Conservation (phyloP, 495 filamentous ascomycete genomes). For the Hypoxylon intermedium region DNA sequence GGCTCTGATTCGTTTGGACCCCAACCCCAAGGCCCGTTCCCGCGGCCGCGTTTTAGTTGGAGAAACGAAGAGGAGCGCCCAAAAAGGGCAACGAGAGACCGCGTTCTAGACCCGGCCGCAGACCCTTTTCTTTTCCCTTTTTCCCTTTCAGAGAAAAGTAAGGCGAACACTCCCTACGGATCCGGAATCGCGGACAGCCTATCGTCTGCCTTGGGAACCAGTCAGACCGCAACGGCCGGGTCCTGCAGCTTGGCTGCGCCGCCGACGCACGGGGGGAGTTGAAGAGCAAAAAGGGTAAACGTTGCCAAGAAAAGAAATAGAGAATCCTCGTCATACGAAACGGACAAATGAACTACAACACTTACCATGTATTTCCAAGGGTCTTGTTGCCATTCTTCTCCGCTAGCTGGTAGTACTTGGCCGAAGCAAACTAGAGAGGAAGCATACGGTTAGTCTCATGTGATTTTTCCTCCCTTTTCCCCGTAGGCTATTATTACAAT, state of each 20-base stretch:
- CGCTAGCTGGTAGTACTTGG: conserved; percentile 91
- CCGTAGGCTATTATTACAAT: conserved; percentile 19
- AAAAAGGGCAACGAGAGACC: conserved; percentile 17
- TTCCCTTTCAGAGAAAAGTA: conserved; percentile 14
- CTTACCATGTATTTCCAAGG: conserved; percentile 95
- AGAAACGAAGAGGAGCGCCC: conserved; percentile 2
- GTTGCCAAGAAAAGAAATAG: conserved; percentile 22
- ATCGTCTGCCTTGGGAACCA: conserved; percentile 23
- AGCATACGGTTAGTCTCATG: conserved; percentile 50
- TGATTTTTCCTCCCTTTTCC: conserved; percentile 22
- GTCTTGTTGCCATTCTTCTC: conserved; percentile 88
- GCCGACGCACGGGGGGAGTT: conserved; percentile 36
- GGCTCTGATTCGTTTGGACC: conserved; percentile 38
- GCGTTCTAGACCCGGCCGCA: conserved; percentile 34
- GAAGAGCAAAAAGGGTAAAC: conserved; percentile 5
- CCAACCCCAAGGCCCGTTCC: conserved; percentile 32
- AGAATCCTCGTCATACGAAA: conserved; percentile 32
- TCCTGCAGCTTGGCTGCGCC: conserved; percentile 30
- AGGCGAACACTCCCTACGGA: conserved; percentile 25
- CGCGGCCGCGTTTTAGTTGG: conserved; percentile 32
- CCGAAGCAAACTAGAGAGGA: conserved; percentile 73
- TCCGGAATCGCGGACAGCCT: conserved; percentile 33
- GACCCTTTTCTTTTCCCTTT: not conserved
- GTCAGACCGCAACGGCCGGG: conserved; percentile 23
- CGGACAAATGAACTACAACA: conserved; percentile 32